Evolutionary conservation across 2,329 filamentous ascomycete genomes (phyloP).

Genomic region (Apiospora aurea): DNA sequence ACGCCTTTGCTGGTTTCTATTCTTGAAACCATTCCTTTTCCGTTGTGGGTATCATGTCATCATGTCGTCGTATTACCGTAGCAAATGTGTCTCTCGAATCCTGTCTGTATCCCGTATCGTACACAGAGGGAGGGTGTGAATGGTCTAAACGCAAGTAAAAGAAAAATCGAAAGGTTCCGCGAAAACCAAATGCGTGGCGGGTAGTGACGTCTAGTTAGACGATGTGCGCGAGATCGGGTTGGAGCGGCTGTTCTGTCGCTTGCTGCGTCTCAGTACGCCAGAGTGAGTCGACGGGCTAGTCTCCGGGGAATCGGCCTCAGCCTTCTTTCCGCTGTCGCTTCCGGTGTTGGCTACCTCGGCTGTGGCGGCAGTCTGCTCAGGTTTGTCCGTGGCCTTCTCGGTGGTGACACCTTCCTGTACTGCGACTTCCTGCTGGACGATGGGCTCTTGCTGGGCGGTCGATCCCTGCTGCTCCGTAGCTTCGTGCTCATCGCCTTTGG

Average conservation of each 20-base stretch:
- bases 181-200: not conserved
- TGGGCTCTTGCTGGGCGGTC: not conserved
- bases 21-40: conserved; percentile 7
- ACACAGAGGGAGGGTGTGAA: not conserved
- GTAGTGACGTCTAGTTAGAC: not conserved
- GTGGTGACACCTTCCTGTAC: not conserved
- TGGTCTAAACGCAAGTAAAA: not conserved
- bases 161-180: not conserved
- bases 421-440: not conserved
- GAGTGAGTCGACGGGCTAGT: not conserved
- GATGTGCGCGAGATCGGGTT: conserved; percentile 5
- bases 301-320: not conserved
- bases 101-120: not conserved
- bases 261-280: conserved; percentile 6
- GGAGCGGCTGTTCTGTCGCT: conserved; percentile 7
- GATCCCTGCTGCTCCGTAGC: not conserved
- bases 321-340: not conserved
- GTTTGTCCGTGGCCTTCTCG: not conserved
- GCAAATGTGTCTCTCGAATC: not conserved
- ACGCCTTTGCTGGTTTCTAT: conserved; percentile 5
- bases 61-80: conserved; percentile 2
- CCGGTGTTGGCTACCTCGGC: not conserved
- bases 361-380: not conserved
- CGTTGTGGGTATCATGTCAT: conserved; percentile 17
- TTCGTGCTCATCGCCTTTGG: not conserved